Percentiles rank a stretch among this genome's conserved stretches.
Evolutionary conservation across 2,329 filamentous ascomycete genomes (phyloP).

Genomic region (Aspergillus piperis): DNA sequence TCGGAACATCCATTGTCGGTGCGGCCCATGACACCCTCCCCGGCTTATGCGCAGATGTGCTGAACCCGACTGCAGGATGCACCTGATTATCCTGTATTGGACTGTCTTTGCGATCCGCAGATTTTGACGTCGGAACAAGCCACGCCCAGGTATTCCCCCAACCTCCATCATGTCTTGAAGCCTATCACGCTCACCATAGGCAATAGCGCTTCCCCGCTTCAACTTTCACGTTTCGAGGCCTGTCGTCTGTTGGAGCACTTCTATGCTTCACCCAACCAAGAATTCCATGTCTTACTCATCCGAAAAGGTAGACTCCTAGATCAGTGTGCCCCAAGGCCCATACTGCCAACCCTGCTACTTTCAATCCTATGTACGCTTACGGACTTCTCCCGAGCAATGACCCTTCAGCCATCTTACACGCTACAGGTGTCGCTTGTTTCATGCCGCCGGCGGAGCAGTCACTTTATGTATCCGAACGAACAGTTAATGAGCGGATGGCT

Average conservation of each 20-base stretch:
- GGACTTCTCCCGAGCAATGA: neutral
- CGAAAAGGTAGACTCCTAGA: neutral
- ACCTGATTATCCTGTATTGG: conserved; percentile 1
- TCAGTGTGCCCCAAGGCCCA: neutral
- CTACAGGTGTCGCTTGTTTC: conserved; percentile 3
- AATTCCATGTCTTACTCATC: neutral
- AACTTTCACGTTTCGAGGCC: neutral
- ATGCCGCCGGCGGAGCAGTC: neutral
- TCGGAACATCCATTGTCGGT: neutral
- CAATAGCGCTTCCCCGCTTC: neutral
- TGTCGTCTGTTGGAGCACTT: conserved; percentile 1
- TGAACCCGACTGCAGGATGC: neutral
- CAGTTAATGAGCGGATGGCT: neutral
- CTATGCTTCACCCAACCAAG: neutral
- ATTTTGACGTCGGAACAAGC: neutral
- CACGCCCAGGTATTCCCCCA: neutral
- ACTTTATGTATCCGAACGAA: neutral
- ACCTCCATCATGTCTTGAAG: no score
- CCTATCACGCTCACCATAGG: neutral
- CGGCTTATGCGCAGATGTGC: neutral
- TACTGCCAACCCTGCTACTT: neutral
- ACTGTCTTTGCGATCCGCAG: neutral
- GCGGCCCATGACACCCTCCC: neutral
- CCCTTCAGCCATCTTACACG: neutral
- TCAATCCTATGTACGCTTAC: conserved; percentile 1